phyloP scores from a whole-genome alignment of 208 protist genomes.

The Porcisia hertigi region DNA sequence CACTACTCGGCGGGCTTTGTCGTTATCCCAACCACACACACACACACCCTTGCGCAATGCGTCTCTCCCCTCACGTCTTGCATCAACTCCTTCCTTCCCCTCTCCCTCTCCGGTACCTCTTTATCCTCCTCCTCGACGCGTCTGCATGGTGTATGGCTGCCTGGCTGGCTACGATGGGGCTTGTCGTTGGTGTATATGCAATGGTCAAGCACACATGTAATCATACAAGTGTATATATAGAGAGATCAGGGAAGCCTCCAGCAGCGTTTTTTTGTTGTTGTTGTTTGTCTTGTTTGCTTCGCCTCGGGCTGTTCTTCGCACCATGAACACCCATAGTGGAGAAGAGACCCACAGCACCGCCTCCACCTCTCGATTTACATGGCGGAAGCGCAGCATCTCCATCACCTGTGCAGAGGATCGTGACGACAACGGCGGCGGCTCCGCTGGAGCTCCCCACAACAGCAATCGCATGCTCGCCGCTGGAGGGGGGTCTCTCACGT shows the following conservation, averaged over 20 bases:
- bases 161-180: neutral
- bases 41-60: neutral
- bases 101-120: constrained; percentile 2
- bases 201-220: neutral
- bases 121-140: neutral
- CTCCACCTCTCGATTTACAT: neutral
- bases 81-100: neutral
- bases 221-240: neutral
- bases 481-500: neutral
- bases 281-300: too few species aligned
- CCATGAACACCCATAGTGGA: neutral
- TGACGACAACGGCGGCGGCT: neutral
- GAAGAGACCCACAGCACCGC: constrained; percentile 9
- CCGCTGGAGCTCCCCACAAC: neutral
- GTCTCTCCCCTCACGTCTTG: neutral
- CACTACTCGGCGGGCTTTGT: too few species aligned
- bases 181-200: neutral
- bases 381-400: constrained; percentile 22
- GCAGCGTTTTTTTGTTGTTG: neutral
- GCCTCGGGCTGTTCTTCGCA: neutral
- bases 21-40: too few species aligned
- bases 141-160: constrained; percentile 2
- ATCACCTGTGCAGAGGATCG: constrained; percentile 15
- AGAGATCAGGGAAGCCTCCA: neutral
- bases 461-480: neutral